These are phyloP conservation scores for Aschersonia sp. DNA, from an alignment of 2,329 filamentous ascomycete genomes.

Conservation along the genomic window DNA sequence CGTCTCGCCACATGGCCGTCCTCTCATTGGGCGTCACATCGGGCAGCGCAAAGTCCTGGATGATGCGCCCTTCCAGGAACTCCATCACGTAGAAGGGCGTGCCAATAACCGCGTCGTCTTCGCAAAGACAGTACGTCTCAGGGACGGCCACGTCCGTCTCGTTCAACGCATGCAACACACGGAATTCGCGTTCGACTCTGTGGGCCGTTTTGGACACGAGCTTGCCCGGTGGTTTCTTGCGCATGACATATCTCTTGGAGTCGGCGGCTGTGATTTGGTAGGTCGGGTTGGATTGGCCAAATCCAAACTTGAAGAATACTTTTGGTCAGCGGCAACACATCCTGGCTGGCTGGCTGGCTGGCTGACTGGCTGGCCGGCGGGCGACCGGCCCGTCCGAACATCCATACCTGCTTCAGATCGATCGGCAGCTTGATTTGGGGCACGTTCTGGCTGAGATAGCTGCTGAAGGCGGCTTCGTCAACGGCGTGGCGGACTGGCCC, in stretches of 20 bases:
- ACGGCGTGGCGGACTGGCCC: conserved; percentile 83
- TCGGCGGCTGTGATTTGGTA: conserved; percentile 72
- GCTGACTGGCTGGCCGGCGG: too few relatives aligned
- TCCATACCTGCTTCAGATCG: conserved; percentile 69
- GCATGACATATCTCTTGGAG: conserved; percentile 66
- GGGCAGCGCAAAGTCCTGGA: conserved; percentile 76
- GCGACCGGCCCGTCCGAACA: too few relatives aligned
- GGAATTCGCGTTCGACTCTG: conserved; percentile 90
- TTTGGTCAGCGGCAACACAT: too few relatives aligned
- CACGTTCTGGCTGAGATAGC: conserved; percentile 64
- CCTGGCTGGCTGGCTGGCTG: too few relatives aligned
- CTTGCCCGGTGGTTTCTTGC: conserved; percentile 94
- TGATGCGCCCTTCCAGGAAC: conserved; percentile 85
- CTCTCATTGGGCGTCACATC: conserved; percentile 54
- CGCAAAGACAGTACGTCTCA: conserved; percentile 69
- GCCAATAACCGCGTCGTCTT: conserved; percentile 65
- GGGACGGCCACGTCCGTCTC: conserved; percentile 75
- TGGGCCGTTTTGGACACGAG: conserved; percentile 89
- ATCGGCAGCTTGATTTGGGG: conserved; percentile 72
- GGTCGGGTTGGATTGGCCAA: conserved; percentile 93
- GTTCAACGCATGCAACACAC: conserved; percentile 71
- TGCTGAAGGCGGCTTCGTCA: conserved; percentile 63
- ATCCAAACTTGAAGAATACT: conserved; percentile 56
- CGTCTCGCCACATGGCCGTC: conserved; percentile 71
- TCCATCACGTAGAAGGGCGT: conserved; percentile 97